Evolutionary conservation across 306 rosid genomes (phyloP), one percentile per base, ranked within the genome.

Genomic region (Cucumis sativus): DNA sequence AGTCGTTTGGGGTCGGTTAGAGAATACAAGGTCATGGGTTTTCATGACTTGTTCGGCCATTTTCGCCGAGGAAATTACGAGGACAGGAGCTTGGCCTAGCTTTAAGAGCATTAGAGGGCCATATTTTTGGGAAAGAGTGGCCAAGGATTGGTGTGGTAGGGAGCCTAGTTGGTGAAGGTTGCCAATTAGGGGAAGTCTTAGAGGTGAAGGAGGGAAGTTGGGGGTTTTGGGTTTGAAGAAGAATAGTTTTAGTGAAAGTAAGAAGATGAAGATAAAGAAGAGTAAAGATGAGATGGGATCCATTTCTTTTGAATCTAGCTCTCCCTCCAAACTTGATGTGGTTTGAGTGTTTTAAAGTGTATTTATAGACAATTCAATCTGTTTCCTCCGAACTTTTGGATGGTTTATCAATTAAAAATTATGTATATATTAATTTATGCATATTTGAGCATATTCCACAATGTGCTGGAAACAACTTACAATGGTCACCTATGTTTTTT

Each of bases 151-250:
- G 71, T 78, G 72, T 0, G 80, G 78, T 0, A 37, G 63, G 8
- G 75, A 11, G 40, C 82, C 82, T 33, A 81, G 33, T 12, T 81
- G 80, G 43, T 78, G 84, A 18, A 81, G 78, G 60, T 81, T 78
- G 9, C 82, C 76, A 0, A 68, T 68, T 2, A 68, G 12, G 33
- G 74, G 74, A 15, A 35, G 71, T 3, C 8, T 65, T 17, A 51
- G 71, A 0, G 71, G 71, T 8, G 71, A 65, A 11, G 79, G 79
- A 21, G 79, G 79, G 12, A 77, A 28, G 41, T 60, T 77, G 16
- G 33, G 21, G 18, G 63, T 62, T 20, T 33, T 61, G 8, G 8
- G 8, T 47, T 49, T 60, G 15, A 23, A 40, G 8, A 77, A 47
- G 17, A 47, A 47, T 1, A 47, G 43, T 18, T 77, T 77, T 5